These are phyloP conservation scores for Tylopilus intermedius DNA, from an alignment of 768 basidiomycete genomes.

Conservation along the genomic window DNA sequence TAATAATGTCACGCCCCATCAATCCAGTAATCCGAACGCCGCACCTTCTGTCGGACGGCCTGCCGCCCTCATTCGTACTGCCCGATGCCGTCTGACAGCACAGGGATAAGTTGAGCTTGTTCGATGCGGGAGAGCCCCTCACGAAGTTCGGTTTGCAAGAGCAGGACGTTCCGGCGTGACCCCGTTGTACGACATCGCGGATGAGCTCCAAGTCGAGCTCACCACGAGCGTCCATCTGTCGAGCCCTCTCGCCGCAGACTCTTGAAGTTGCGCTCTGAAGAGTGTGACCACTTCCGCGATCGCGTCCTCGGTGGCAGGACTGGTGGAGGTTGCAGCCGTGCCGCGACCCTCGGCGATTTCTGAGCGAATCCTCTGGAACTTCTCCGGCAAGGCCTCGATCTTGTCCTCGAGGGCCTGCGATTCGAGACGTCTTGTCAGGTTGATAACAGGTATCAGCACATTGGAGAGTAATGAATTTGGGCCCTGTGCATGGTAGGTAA, in stretches of 20 bases:
- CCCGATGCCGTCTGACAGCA: constrained; percentile 19
- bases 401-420: constrained; percentile 57
- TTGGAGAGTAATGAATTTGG: constrained; percentile 42
- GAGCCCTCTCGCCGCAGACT: constrained; percentile 50
- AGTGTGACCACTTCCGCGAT: constrained; percentile 63
- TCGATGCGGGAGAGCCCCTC: constrained; percentile 44
- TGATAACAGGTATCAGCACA: constrained; percentile 41
- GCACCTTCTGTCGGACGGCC: no score
- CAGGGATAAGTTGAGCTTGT: constrained; percentile 18
- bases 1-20: no score
- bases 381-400: constrained; percentile 62
- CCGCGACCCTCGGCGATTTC: constrained; percentile 32
- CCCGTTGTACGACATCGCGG: constrained; percentile 62
- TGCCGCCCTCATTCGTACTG: no score
- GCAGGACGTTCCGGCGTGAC: constrained; percentile 55
- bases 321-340: constrained; percentile 30
- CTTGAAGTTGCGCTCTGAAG: constrained; percentile 64
- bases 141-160: constrained; percentile 58
- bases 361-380: constrained; percentile 48
- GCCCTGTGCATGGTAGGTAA: constrained; percentile 50
- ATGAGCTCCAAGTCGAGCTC: constrained; percentile 77
- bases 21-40: no score
- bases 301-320: constrained; percentile 52
- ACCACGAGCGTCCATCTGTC: constrained; percentile 67
- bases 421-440: constrained; percentile 54